Base-by-base conservation (phyloP, 345 rosid species). In the Hibiscus tridactylites region DNA sequence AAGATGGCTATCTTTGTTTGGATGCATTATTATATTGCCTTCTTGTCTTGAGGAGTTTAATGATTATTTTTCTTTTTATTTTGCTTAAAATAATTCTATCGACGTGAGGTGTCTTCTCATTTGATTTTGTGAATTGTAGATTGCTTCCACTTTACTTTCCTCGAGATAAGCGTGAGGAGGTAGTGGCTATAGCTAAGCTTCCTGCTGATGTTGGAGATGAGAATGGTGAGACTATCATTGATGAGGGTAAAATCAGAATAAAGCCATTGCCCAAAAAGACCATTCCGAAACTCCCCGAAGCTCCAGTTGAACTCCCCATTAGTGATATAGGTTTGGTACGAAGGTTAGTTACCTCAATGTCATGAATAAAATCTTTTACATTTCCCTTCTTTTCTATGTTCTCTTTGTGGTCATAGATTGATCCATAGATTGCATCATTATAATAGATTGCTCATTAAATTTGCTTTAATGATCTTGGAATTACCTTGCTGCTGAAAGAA, bases 161-260 rank as follows among this genome's bases (percentile, higher is more conserved):
- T 68, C 96, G 99, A 71, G 98, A 90, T 71, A 88, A 92, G 73
- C 90, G 82, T 64, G 99, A 92, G 79, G 98, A 92, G 86, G 90
- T 88, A 74, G 80, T 87, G 67, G 94, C 98, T 70, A 85, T 85
- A 54, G 83, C 88, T 69, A 95, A 95, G 82, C 99, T 95, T 75
- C 99, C 99, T 63, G 88, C 94, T 74, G 99, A 95, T 80, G 90
- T 89, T 68, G 96, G 99, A 77, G 99, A 95, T 84, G 99, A 95
- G 74, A 95, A 95, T 83, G 99, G 99, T 47, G 99, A 90, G 83
- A 88, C 99, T 9, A 85, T 84, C 72, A 88, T 92, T 72, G 98
- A 90, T 79, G 99, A 95, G 78, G 97, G 98, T 72, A 95, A 90
- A 78, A 95, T 95, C 75, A 85, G 97, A 85, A 95, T 95, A 86